Evolutionary conservation across 202 grass and related monocot species (phyloP), one percentile per base, ranked within the genome.

Genomic region (Saccharum hybrid): DNA sequence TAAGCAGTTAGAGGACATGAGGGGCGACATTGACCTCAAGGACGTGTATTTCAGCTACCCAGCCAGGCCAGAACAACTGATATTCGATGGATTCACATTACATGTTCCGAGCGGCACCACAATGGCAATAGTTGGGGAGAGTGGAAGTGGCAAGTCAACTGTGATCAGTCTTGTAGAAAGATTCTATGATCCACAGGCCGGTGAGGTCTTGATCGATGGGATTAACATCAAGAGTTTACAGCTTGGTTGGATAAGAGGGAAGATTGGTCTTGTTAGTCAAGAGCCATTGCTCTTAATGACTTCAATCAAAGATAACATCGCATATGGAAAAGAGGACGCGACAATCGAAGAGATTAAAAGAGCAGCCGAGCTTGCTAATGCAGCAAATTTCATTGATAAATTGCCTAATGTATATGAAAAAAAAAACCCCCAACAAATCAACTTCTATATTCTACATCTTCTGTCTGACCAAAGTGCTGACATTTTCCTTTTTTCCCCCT

Each of bases 101-200:
- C 63, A 67, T 68, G 89, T 97, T 18, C 22, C 85, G 40, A 90
- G 82, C 34, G 89, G 94, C 67, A 93, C 84, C 19, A 91, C 94
- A 76, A 93, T 93, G 94, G 91, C 91, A 68, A 91, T 97, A 83
- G 91, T 97, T 13, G 94, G 91, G 73, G 94, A 93, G 84, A 91
- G 94, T 84, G 94, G 94, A 63, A 93, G 88, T 42, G 91, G 94
- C 4, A 97, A 97, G 81, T 93, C 91, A 70, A 93, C 94, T 54
- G 84, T 93, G 28, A 93, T 97, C 61, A 93, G 87, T 90, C 85
- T 97, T 28, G 91, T 93, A n/a, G 84, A 97, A 82, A 87, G 89
- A 79, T 97, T 97, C 57, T 97, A 97, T 51, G 94, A 97, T 87
- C 87, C 94, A 12, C 88, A 93, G 52, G 75, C 87, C 48, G 91